These are phyloP conservation scores for Lanmaoa pseudosensibilis DNA, from an alignment of 768 basidiomycete species.

Conservation along the genomic window DNA sequence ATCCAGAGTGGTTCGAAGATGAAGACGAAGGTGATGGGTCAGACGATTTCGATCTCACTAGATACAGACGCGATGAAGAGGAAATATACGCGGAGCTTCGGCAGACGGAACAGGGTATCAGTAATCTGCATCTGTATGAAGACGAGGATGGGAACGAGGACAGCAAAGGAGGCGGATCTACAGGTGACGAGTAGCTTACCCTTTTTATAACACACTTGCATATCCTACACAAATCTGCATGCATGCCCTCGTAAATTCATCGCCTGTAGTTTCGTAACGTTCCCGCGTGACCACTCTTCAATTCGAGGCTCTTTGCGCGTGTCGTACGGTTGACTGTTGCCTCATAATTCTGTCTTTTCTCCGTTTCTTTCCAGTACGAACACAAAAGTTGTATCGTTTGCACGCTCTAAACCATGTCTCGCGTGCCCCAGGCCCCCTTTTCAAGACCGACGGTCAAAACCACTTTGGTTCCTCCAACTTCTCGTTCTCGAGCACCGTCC, in stretches of 20 bases:
- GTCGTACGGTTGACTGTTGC: neutral
- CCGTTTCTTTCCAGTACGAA: constrained; percentile 4
- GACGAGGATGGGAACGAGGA: constrained; percentile 21
- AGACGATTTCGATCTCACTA: constrained; percentile 57
- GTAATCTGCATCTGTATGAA: constrained; percentile 19
- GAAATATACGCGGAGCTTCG: constrained; percentile 30
- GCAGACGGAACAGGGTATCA: constrained; percentile 16
- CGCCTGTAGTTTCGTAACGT: constrained; percentile 19
- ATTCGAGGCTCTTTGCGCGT: neutral
- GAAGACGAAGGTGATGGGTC: constrained; percentile 48
- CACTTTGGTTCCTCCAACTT: constrained; percentile 24
- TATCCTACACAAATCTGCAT: neutral
- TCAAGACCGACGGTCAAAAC: constrained; percentile 35
- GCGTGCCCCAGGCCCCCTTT: constrained; percentile 38
- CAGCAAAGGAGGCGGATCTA: neutral
- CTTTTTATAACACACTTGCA: neutral
- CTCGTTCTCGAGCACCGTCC: constrained; percentile 34
- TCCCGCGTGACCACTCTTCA: constrained; percentile 10
- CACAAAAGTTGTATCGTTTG: neutral
- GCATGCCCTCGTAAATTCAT: neutral
- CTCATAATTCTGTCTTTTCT: neutral
- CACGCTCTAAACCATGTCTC: constrained; percentile 36
- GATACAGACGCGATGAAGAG: constrained; percentile 50
- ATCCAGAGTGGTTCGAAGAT: constrained; percentile 91
- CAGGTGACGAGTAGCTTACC: neutral